These are phyloP conservation scores for Rosa persica DNA, from an alignment of 306 rosid species.

Conservation along the genomic window DNA sequence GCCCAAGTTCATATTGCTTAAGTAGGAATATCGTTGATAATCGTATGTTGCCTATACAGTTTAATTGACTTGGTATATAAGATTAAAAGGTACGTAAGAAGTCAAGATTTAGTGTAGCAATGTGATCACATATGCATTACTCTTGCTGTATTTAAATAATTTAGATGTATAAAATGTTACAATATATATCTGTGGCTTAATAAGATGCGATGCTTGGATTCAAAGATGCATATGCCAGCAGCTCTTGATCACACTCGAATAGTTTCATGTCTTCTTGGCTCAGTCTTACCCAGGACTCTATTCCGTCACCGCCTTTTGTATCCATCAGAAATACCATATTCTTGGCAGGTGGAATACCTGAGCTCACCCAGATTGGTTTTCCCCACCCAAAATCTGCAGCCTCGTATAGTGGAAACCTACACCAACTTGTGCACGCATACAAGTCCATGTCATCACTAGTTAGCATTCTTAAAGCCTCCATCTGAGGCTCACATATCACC, in stretches of 20 bases:
- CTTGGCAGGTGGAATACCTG: background rate
- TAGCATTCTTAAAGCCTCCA: background rate
- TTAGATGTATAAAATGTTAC: background rate
- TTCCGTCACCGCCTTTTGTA: conserved; percentile 15
- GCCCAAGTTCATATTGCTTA: background rate
- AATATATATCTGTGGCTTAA: conserved; percentile 9
- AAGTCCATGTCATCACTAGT: conserved; percentile 3
- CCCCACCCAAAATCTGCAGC: conserved; percentile 39
- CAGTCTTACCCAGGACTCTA: conserved; percentile 31
- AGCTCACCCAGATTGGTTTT: conserved; percentile 30
- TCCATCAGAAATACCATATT: conserved; percentile 22
- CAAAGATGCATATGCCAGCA: conserved; percentile 24
- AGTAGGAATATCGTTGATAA: background rate
- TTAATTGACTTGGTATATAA: background rate
- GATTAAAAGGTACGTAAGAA: background rate
- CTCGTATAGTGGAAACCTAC: conserved; percentile 17
- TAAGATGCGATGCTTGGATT: conserved; percentile 28
- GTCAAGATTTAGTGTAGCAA: background rate
- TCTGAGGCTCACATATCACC: background rate
- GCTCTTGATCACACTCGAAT: conserved; percentile 8
- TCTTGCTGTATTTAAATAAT: background rate
- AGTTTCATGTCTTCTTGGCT: conserved; percentile 22
- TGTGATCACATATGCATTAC: background rate
- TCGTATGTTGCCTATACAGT: background rate
- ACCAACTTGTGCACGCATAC: conserved; percentile 26